Percentiles rank a stretch among this genome's conserved stretches.
These are phyloP conservation scores for Rhodamnia rubescens DNA, from an alignment of 345 rosid genomes.

Conservation along the genomic window DNA sequence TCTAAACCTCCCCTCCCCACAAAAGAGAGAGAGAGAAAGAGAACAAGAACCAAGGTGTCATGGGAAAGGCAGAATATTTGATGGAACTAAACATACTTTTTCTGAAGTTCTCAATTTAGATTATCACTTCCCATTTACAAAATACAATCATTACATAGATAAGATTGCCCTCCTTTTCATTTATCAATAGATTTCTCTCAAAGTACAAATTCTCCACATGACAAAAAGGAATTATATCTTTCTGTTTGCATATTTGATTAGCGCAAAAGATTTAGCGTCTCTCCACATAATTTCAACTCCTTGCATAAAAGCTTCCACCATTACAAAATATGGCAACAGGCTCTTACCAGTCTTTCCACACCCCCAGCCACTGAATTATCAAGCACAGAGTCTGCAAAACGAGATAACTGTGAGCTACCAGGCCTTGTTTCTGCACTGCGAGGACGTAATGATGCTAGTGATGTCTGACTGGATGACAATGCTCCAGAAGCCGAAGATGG, in stretches of 20 bases:
- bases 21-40: background rate
- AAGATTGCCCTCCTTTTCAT: background rate
- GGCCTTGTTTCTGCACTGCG: constrained; percentile 99
- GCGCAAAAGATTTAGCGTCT: background rate
- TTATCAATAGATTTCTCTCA: background rate
- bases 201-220: background rate
- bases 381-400: constrained; percentile 75
- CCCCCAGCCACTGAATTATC: constrained; percentile 53
- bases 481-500: constrained; percentile 96
- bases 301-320: background rate
- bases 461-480: constrained; percentile 58
- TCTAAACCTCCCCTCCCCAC: too few relatives aligned
- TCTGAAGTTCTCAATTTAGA: background rate
- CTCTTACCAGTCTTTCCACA: constrained; percentile 56
- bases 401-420: constrained; percentile 95
- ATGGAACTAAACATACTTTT: background rate
- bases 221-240: background rate
- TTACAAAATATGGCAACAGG: background rate
- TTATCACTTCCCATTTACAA: background rate
- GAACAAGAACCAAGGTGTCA: background rate
- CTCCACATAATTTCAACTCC: background rate
- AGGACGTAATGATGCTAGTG: constrained; percentile 65
- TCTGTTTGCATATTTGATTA: background rate
- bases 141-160: background rate
- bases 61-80: background rate